Evolutionary conservation across 495 filamentous ascomycete genomes (phyloP), one percentile per base, ranked within the genome.

Genomic region (Trichoderma erinaceum): DNA sequence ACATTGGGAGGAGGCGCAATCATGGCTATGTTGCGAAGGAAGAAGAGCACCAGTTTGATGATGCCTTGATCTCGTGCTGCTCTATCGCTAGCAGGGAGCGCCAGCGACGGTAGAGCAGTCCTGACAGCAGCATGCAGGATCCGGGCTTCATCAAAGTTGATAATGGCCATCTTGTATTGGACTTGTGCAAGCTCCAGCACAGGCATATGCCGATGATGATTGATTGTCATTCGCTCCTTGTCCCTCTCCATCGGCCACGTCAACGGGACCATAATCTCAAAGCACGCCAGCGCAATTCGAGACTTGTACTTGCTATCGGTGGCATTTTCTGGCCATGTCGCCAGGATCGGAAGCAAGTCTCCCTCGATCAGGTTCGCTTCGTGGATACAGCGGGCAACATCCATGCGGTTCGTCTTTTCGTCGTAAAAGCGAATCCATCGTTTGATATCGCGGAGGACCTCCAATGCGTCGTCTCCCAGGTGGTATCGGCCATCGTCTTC

Each of bases 371-470:
- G 77, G 73, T 98, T 97, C 58, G 92, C 89, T 74, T 98, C 93
- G 73, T 92, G 90, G 67, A 98, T 80, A 73, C 93, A 97, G 76
- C 95, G 85, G 58, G 93, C 93, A 66, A 98, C 96, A 78, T 99
- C 96, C 84, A 96, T 89, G 67, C 95, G 89, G 73, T 96, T 96
- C 67, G 89, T 86, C 76, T 95, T 96, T 74, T 96, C 90, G 75
- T 99, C 96, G 82, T 96, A 96, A 68, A 96, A 83, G 74, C 90
- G 92, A 72, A 99, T 79, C 96, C 96, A 98, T 84, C 87, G 89
- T 71, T 92, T 92, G 52, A 98, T 83, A 78, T 99, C 96, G 66
- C 93, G 90, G 67, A 99, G 82, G 78, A 92, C 93, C 64, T 93
- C 91, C 70, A 96, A 77, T 10, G 96, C 93, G 77, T 97, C 94